Evolutionary conservation across 148 eudicot species (phyloP), one percentile per base, ranked within the genome.

Genomic region (Silene latifolia): DNA sequence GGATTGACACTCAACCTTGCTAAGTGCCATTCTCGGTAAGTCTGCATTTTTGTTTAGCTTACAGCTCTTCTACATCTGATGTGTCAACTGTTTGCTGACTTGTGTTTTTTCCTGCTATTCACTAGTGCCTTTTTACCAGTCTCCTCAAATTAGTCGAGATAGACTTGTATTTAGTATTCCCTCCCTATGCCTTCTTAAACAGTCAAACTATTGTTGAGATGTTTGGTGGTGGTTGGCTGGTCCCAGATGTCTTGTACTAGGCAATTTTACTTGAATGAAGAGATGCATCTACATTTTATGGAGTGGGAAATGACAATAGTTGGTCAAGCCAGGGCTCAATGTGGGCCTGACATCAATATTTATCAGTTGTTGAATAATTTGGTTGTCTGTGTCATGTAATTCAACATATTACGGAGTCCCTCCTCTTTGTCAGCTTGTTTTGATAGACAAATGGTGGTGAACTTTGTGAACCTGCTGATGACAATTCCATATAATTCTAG

Each of bases 1-100:
- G 91, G 97, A 59, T 76, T 95, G 83, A 95, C 97, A 63, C 78
- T 82, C 73, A 95, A 94, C 85, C 90, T 95, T 69, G 98, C 92
- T 53, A 86, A 88, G 82, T 95, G 98, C 75, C 89, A 83, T 62
- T 89, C 86, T 78, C 89, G 97, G 97, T 92, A 85, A 68, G 48
- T n/a, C 66, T 51, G 44, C 69, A 14, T 25, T 39, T 72, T 62
- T 60, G 42, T 46, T 60, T 46, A 14, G 47, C 29, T 60, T 39
- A 29, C 53, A 18, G 58, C 23, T 12, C 39, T 17, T 13, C 18
- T 35, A 61, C 21, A 53, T 59, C 21, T 29, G 69, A 19, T 48
- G 42, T 48, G 23, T 57, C 7, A 21, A 57, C 25, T 67, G 18
- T 68, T 57, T 67, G 72, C 53, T 47, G 35, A 9, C 25, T 67